Base-by-base conservation (phyloP, 192 early-diverging fungal genomes). In the Lobosporangium transversale region DNA sequence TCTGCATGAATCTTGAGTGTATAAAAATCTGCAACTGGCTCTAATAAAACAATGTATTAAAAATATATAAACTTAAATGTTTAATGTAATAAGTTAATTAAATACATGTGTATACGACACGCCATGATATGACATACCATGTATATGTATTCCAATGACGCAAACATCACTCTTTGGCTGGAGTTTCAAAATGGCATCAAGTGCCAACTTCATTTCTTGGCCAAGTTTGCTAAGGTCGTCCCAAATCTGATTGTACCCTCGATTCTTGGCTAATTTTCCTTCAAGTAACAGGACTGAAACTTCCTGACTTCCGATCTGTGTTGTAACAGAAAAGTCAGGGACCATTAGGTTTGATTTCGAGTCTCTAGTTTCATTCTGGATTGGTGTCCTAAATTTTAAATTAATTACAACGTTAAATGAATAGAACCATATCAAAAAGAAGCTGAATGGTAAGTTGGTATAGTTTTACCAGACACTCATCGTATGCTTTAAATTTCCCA, bases 21-120 rank as follows among this genome's bases (percentile, higher is more conserved):
- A 56, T 56, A 70, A 21, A 70, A 62, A 42, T 70, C 68, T 36
- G 56, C 44, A 42, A 61, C 15, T 44, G 59, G 68, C 33, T 70
- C 68, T 70, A 50, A 68, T 18, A 12, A 68, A 68, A 68, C 2
- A 51, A 50, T 11, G 35, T 10, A 52, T 47, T 24, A 8, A 26
- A 23, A 55, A 1, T 35, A 58, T 23, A 66, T 0, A 36, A 58
- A 4, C 44, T 15, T 23, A 57, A 23, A 36, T 20, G 18, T 36
- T 24, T 50, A 53, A 55, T 23, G 32, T 18, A 12, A 35, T 27
- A 18, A 21, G 18, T 8, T 40, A 27, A 24, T 47, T 18, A 47
- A 29, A 43, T 10, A 40, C 17, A 37, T 37, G 33, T 50, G 18
- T 35, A 7, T 66, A 20, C 45, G 58, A 23, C 21, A 48, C 21